phyloP scores from a whole-genome alignment of 257 asterid species.

The Lycium barbarum region DNA sequence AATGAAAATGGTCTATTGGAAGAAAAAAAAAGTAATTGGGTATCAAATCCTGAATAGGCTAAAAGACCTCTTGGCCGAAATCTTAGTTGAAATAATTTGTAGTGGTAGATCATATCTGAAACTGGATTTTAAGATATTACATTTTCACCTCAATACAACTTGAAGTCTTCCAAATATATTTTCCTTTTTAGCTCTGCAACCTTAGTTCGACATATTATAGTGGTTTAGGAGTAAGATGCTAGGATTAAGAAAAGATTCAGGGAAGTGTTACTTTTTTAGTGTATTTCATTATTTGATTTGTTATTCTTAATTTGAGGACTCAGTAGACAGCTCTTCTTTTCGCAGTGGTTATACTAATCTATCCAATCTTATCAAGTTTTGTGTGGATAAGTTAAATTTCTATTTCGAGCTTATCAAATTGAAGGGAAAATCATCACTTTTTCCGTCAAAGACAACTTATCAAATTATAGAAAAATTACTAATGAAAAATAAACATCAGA shows the following conservation, averaged over 20 bases:
- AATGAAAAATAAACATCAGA: no score
- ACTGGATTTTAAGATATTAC: not conserved
- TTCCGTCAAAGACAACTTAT: no score
- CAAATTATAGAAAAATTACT: no score
- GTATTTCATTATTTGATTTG: not conserved
- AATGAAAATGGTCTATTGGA: no score
- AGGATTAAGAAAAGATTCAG: not conserved
- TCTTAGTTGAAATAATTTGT: not conserved
- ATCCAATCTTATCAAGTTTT: no score
- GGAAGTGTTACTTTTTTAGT: not conserved
- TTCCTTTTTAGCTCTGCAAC: not conserved
- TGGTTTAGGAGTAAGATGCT: not conserved
- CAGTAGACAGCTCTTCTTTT: not conserved
- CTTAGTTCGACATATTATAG: not conserved
- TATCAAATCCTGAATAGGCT: not conserved
- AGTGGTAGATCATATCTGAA: not conserved
- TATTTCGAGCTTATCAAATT: no score
- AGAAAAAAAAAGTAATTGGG: not conserved
- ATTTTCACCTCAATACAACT: not conserved
- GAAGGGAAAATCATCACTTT: no score
- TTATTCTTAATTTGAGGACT: not conserved
- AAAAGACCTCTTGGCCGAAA: not conserved
- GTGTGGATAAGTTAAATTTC: no score
- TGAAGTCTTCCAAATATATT: not conserved
- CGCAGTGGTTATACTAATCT: no score